These are phyloP conservation scores for Reutealis trisperma DNA, from an alignment of 345 rosid species.

Conservation along the genomic window DNA sequence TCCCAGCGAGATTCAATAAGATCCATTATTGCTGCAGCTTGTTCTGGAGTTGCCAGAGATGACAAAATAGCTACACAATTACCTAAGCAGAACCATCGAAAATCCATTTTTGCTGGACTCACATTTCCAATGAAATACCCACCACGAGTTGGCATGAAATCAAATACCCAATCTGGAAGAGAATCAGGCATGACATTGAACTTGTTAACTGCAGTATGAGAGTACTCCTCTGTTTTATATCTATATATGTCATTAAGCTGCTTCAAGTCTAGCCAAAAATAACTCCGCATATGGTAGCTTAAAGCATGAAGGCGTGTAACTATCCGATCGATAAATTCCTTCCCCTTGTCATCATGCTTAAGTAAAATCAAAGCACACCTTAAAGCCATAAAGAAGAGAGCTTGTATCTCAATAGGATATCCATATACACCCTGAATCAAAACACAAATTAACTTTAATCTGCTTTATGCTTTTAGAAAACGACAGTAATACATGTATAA, in stretches of 20 bases:
- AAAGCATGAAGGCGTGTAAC: constrained; percentile 18
- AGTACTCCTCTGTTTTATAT: constrained; percentile 21
- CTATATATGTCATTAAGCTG: constrained; percentile 21
- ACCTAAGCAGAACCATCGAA: constrained; percentile 26
- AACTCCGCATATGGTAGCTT: constrained; percentile 24
- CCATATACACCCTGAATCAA: constrained; percentile 23
- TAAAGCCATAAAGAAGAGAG: constrained; percentile 24
- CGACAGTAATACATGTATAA: neutral
- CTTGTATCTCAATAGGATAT: constrained; percentile 22
- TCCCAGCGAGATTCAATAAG: constrained; percentile 17
- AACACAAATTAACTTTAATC: neutral
- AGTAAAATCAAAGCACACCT: constrained; percentile 19
- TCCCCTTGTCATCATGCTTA: constrained; percentile 22
- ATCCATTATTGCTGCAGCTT: constrained; percentile 21
- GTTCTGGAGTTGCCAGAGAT: constrained; percentile 22
- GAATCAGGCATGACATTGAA: constrained; percentile 20
- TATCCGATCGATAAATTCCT: constrained; percentile 15
- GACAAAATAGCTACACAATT: constrained; percentile 23
- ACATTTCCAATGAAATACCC: constrained; percentile 29
- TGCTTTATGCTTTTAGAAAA: neutral
- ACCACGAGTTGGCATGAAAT: constrained; percentile 20
- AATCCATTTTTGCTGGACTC: constrained; percentile 26
- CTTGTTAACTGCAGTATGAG: constrained; percentile 14
- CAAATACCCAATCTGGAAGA: constrained; percentile 17
- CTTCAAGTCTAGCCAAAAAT: constrained; percentile 23